A percentile compares a stretch with the other conserved stretches of the same genome.
These are phyloP conservation scores for Dendrocalamus sinicus DNA, from an alignment of 176 grass and related monocot genomes.

Conservation along the genomic window DNA sequence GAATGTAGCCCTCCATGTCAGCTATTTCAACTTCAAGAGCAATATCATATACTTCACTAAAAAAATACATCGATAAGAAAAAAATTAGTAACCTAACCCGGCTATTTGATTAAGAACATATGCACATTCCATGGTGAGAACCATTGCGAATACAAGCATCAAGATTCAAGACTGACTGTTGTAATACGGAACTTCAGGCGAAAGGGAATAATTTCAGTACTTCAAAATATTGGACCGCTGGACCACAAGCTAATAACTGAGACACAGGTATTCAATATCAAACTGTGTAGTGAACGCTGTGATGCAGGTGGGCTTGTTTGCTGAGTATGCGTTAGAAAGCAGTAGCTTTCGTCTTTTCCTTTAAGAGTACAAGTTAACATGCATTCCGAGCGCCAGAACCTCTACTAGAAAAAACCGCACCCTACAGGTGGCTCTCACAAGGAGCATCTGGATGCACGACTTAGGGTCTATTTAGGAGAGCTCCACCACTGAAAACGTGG, in stretches of 20 bases:
- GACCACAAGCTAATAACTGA: neutral
- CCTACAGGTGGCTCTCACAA: too few species aligned
- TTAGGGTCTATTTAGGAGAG: too few species aligned
- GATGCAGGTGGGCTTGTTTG: neutral
- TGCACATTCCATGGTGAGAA: constrained; percentile 4
- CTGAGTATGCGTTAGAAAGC: neutral
- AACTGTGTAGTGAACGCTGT: neutral
- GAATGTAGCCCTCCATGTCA: neutral
- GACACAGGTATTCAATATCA: neutral
- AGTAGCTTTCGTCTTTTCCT: neutral
- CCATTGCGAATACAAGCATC: neutral
- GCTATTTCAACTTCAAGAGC: neutral
- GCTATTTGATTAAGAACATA: neutral
- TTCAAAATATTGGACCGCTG: neutral
- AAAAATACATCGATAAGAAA: neutral
- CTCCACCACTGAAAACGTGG: too few species aligned
- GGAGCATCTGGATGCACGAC: too few species aligned
- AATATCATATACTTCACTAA: neutral
- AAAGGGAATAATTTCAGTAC: neutral
- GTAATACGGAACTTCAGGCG: neutral
- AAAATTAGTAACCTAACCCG: neutral
- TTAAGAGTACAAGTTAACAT: neutral
- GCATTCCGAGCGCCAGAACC: neutral
- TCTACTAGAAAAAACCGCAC: too few species aligned
- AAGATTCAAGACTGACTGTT: neutral